Percentiles rank a stretch among this genome's conserved stretches.
These are phyloP conservation scores for Nymphaea colorata DNA, from an alignment of 164 flowering plant genomes.

Conservation along the genomic window DNA sequence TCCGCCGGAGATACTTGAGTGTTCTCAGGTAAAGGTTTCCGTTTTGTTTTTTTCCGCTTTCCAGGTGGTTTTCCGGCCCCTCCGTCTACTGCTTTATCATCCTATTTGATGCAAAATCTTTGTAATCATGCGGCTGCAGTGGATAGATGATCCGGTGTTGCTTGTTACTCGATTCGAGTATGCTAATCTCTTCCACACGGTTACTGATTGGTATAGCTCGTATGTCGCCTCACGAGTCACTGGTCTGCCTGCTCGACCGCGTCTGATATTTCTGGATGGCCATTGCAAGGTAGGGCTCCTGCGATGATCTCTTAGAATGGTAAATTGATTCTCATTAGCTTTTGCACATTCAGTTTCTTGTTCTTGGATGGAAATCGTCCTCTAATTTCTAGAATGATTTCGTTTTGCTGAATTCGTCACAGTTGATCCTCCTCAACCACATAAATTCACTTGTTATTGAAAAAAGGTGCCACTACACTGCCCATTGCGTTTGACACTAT, in stretches of 20 bases:
- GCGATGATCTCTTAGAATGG: no score
- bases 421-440: no score
- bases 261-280: slow-evolving; percentile 80
- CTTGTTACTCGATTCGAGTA: slow-evolving; percentile 86
- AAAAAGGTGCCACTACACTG: no score
- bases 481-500: no score
- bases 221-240: slow-evolving; percentile 83
- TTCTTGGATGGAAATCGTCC: no score
- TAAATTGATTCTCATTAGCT: no score
- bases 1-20: slow-evolving; percentile 26
- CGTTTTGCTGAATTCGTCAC: no score
- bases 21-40: slow-evolving; percentile 47
- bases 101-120: not conserved
- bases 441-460: no score
- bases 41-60: not conserved
- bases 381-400: no score
- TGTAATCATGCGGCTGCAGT: slow-evolving; percentile 27
- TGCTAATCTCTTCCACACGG: slow-evolving; percentile 91
- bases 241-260: slow-evolving; percentile 77
- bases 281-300: slow-evolving; percentile 50
- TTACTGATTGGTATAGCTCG: slow-evolving; percentile 95
- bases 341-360: no score
- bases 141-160: slow-evolving; percentile 88
- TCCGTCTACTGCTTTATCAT: not conserved
- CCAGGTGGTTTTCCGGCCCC: not conserved